Evolutionary conservation across 1,284 basidiomycete genomes (phyloP), one percentile per base, ranked within the genome.

Genomic region (Sporisorium graminicola): DNA sequence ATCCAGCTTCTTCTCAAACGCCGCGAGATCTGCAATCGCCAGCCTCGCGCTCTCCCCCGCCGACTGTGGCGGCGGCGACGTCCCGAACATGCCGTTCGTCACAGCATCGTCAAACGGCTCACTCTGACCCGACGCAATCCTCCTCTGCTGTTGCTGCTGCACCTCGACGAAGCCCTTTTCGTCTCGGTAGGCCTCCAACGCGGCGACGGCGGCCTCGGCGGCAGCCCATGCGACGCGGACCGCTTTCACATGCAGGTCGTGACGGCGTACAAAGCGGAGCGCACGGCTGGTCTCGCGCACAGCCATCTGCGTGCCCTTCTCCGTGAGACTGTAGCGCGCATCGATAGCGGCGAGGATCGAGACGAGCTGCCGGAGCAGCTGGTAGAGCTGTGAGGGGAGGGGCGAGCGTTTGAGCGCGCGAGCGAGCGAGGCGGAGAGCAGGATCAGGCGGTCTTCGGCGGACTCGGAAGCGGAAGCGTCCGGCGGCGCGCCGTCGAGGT

Each of bases 181-280:
- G 35, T 80, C 78, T 13, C 78, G 37, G 27, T 77, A 80, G 20
- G 78, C 78, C 42, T 80, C 78, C 7, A 80, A 40, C 16, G 76
- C 78, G 0, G 78, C 78, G 2, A 80, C 68, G 9, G 74, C 73
- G 5, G 76, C 76, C 59, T 80, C 78, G 1, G 68, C 65, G 0
- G 74, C 65, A 0, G 78, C 75, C 75, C 75, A 78, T 3, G 68
- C 65, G 0, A 69, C 73, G 0, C 74, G 22, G 2, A 80, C 75
- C 18, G 73, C 76, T 26, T 70, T 78, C 47, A 80, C 69, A 24
- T 80, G 78, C 47, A 78, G 50, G n/a, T 77, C 75, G 51, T 76
- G 72, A 16, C 51, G 55, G 1, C 78, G 3, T 5, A 78, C 76
- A 40, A 74, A 80, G 12, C 76, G 46, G 29, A 80, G 52, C 1